Evolutionary conservation across 345 rosid genomes (phyloP).

Genomic region (Murraya koenigii): DNA sequence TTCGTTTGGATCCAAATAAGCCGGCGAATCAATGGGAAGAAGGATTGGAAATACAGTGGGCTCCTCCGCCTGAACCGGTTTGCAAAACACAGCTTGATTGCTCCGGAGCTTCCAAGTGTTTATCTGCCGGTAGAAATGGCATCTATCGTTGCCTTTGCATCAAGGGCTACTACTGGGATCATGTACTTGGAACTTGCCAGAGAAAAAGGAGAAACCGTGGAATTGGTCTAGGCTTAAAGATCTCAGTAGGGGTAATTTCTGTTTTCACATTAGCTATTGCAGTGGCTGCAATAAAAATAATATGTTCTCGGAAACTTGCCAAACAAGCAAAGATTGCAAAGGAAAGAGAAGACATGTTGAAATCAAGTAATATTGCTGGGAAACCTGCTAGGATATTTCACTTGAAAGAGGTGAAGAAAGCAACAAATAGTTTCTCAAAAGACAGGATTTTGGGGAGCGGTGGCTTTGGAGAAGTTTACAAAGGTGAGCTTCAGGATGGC

Average conservation of each 20-base stretch:
- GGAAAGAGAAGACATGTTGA: slow-evolving; percentile 48
- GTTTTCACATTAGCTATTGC: slow-evolving; percentile 23
- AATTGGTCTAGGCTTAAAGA: slow-evolving; percentile 25
- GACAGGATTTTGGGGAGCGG: slow-evolving; percentile 55
- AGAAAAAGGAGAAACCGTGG: slow-evolving; percentile 24
- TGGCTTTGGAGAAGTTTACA: slow-evolving; percentile 65
- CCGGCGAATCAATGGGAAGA: slow-evolving; percentile 52
- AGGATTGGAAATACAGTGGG: slow-evolving; percentile 62
- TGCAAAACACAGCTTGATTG: slow-evolving; percentile 46
- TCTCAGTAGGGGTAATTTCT: slow-evolving; percentile 30
- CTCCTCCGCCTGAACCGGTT: slow-evolving; percentile 44
- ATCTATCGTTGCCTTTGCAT: slow-evolving; percentile 50
- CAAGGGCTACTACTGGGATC: slow-evolving; percentile 43
- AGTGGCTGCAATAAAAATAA: slow-evolving; percentile 13
- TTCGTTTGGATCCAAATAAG: slow-evolving; percentile 40
- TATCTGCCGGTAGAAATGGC: slow-evolving; percentile 18
- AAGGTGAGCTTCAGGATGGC: slow-evolving; percentile 55
- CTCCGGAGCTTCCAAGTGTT: slow-evolving; percentile 45
- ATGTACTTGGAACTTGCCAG: slow-evolving; percentile 32
- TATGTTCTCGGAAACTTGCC: slow-evolving; percentile 14
- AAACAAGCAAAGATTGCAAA: slow-evolving; percentile 36
- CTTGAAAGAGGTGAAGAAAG: slow-evolving; percentile 52
- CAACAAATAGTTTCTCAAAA: slow-evolving; percentile 43
- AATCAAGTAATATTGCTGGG: slow-evolving; percentile 34
- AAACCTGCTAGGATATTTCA: slow-evolving; percentile 46